A percentile compares a stretch with the other conserved stretches of the same genome.
Conservation (phyloP, 352 stramenopile species). For the Globisporangium viniferum region DNA sequence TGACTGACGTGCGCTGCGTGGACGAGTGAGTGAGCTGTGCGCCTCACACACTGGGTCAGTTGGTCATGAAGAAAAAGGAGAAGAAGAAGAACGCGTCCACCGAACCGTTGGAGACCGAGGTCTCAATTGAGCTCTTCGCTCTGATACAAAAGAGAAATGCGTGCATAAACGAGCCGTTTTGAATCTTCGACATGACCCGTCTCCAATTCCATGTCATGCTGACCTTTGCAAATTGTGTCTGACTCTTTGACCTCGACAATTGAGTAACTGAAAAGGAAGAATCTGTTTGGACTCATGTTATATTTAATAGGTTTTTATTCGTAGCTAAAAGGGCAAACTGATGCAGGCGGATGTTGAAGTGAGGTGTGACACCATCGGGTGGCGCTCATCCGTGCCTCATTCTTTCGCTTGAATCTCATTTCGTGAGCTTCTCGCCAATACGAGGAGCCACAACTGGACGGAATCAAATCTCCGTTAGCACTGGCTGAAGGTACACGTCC, state of each 20-base stretch:
- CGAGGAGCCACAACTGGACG: background rate
- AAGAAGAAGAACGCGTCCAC: background rate
- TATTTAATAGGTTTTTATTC: background rate
- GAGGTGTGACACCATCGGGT: background rate
- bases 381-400: background rate
- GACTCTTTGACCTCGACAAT: background rate
- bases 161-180: constrained; percentile 10
- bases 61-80: background rate
- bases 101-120: background rate
- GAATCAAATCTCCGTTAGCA: background rate
- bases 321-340: background rate
- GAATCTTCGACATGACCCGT: constrained; percentile 12
- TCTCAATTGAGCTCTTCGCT: background rate
- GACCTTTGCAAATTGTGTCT: background rate
- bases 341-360: background rate
- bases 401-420: background rate
- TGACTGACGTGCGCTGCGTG: background rate
- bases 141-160: background rate
- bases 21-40: background rate
- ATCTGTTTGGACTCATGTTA: accelerated
- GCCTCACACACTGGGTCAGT: background rate
- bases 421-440: background rate
- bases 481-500: no score
- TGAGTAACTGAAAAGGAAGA: background rate
- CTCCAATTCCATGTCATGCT: background rate